Evolutionary conservation across 176 grass and related monocot genomes (phyloP).

Genomic region (Oryza officinalis): DNA sequence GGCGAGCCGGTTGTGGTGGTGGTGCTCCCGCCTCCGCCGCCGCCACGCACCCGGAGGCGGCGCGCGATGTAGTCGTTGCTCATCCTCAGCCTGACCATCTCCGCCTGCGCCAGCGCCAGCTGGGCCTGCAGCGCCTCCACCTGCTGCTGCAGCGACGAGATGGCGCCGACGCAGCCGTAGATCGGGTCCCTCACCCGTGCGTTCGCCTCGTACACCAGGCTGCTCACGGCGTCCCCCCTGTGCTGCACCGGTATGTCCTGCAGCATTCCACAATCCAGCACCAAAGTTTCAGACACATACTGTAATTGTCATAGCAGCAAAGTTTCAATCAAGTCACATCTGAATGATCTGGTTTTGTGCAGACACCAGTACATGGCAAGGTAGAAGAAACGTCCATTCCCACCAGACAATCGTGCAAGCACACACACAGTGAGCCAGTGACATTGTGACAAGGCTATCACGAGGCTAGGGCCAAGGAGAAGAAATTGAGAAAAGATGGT

Average conservation of each 20-base stretch:
- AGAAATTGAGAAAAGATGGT: background rate
- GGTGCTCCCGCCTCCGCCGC: background rate
- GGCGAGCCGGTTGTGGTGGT: conserved; percentile 47
- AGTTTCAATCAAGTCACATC: conserved; percentile 12
- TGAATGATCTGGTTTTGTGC: background rate
- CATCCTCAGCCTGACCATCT: conserved; percentile 81
- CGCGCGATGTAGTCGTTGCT: conserved; percentile 53
- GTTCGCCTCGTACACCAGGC: conserved; percentile 98
- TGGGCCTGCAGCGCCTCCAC: conserved; percentile 86
- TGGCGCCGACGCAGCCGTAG: conserved; percentile 92
- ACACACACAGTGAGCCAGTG: background rate
- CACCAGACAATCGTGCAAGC: background rate
- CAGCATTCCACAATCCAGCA: conserved; percentile 17
- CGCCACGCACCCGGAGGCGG: conserved; percentile 26
- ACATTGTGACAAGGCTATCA: background rate
- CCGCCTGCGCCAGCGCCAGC: conserved; percentile 84
- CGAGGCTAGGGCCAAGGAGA: background rate
- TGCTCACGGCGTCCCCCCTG: conserved; percentile 94
- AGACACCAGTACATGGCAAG: background rate
- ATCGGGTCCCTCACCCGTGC: conserved; percentile 88
- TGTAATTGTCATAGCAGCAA: background rate
- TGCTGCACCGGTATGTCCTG: conserved; percentile 89
- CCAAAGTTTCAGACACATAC: background rate
- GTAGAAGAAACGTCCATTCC: background rate
- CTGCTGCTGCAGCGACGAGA: conserved; percentile 94